Conservation (phyloP, 2,329 filamentous ascomycete species). For the Ophiostoma pallidulum region DNA sequence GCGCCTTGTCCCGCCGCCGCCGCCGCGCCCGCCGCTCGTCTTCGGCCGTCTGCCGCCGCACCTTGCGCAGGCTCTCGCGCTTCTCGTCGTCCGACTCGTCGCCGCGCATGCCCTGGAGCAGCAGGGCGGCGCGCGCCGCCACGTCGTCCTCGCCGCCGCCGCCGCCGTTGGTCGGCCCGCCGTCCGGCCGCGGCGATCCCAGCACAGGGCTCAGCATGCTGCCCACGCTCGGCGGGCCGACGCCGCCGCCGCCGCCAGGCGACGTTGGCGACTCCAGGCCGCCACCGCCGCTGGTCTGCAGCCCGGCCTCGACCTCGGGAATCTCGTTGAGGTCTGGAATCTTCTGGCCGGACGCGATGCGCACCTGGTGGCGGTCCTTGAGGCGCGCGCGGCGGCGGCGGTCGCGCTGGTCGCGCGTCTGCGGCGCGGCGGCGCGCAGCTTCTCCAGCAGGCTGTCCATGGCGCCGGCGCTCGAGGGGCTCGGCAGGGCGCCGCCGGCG, state of each 20-base stretch:
- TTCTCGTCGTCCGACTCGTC: slow-evolving; percentile 47
- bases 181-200: slow-evolving; percentile 32
- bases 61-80: slow-evolving; percentile 51
- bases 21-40: slow-evolving; percentile 63
- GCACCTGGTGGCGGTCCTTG: slow-evolving; percentile 83
- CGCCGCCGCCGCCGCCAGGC: slow-evolving; percentile 20
- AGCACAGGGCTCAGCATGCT: slow-evolving; percentile 42
- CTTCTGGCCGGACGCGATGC: slow-evolving; percentile 79
- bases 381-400: slow-evolving; percentile 76
- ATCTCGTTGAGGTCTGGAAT: slow-evolving; percentile 65
- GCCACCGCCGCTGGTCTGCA: slow-evolving; percentile 15
- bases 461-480: slow-evolving; percentile 69
- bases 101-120: slow-evolving; percentile 73
- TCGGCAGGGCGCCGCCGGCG: slow-evolving; percentile 36
- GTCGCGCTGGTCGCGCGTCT: slow-evolving; percentile 81
- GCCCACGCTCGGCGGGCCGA: slow-evolving; percentile 36
- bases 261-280: slow-evolving; percentile 19
- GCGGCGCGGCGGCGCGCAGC: slow-evolving; percentile 81
- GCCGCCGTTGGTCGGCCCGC: slow-evolving; percentile 60
- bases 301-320: slow-evolving; percentile 41
- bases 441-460: slow-evolving; percentile 97
- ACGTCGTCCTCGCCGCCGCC: slow-evolving; percentile 64
- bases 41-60: slow-evolving; percentile 62
- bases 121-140: slow-evolving; percentile 70
- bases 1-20: slow-evolving; percentile 54